Conservation (phyloP, 2,329 filamentous ascomycete genomes). For the Aspergillus glaucus region DNA sequence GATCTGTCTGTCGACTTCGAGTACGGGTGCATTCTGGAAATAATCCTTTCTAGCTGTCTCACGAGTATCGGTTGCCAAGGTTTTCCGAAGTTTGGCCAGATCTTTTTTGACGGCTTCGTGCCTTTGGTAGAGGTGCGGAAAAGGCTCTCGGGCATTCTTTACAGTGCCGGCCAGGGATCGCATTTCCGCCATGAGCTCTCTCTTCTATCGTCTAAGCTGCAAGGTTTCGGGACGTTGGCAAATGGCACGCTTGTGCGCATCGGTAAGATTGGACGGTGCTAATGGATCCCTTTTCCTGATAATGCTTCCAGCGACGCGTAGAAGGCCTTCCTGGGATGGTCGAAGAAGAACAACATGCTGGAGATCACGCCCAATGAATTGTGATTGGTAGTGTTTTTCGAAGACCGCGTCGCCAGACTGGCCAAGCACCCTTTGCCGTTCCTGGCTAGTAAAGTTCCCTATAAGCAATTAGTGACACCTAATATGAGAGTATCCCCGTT, state of each 20-base stretch:
- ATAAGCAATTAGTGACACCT: neutral
- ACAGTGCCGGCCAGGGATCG: neutral
- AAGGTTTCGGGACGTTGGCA: neutral
- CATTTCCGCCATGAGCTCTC: neutral
- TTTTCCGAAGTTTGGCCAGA: conserved; percentile 15
- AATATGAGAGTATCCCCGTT: no score
- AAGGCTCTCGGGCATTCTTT: neutral
- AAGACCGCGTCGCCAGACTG: conserved; percentile 19
- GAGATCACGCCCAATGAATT: conserved; percentile 22
- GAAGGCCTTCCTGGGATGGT: conserved; percentile 17
- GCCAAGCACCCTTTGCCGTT: conserved; percentile 20
- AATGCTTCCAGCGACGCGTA: conserved; percentile 17
- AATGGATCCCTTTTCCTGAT: conserved; percentile 17
- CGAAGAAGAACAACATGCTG: conserved; percentile 22
- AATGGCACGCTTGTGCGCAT: neutral
- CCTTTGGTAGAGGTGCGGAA: neutral
- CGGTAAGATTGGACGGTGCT: neutral
- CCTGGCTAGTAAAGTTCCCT: conserved; percentile 19
- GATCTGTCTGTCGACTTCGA: conserved; percentile 21
- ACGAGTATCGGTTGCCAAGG: conserved; percentile 12
- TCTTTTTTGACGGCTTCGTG: conserved; percentile 11
- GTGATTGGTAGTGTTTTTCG: conserved; percentile 21
- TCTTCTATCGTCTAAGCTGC: neutral
- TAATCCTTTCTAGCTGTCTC: conserved; percentile 20
- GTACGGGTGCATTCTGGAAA: conserved; percentile 18